Conservation (phyloP, 179 eudicot genomes). For the Sideroxylon spinosum region DNA sequence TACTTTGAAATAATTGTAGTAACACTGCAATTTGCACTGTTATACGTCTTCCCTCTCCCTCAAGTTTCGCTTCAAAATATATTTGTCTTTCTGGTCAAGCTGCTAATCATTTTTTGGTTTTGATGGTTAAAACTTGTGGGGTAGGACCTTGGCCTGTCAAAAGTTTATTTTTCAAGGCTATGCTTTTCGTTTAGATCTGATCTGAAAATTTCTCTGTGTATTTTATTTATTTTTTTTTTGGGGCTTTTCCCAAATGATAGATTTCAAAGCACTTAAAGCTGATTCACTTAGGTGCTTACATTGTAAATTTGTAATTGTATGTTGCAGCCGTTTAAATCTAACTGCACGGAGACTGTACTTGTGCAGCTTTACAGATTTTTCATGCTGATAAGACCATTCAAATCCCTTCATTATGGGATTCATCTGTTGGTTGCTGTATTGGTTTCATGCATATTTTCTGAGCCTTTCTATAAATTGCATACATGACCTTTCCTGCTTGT, state of each 20-base stretch:
- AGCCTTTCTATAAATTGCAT: too few relatives aligned
- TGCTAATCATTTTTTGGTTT: background rate
- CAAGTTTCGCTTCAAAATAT: background rate
- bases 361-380: background rate
- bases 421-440: too few relatives aligned
- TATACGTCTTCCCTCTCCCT: background rate
- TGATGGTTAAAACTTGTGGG: too few relatives aligned
- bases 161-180: background rate
- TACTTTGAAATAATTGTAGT: constrained; percentile 12
- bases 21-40: background rate
- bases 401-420: too few relatives aligned
- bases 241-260: too few relatives aligned
- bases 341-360: background rate
- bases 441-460: too few relatives aligned
- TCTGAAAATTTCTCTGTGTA: background rate
- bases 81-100: background rate
- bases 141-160: background rate
- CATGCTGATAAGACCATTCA: background rate
- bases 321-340: background rate
- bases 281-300: background rate
- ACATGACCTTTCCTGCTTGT: too few relatives aligned
- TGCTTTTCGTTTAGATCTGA: background rate
- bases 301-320: background rate
- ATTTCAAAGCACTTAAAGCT: too few relatives aligned
- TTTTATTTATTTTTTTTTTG: background rate